A percentile compares a stretch with the other conserved stretches of the same genome.
These are phyloP conservation scores for Xylaria sp. DNA, from an alignment of 495 filamentous ascomycete species.

Conservation along the genomic window DNA sequence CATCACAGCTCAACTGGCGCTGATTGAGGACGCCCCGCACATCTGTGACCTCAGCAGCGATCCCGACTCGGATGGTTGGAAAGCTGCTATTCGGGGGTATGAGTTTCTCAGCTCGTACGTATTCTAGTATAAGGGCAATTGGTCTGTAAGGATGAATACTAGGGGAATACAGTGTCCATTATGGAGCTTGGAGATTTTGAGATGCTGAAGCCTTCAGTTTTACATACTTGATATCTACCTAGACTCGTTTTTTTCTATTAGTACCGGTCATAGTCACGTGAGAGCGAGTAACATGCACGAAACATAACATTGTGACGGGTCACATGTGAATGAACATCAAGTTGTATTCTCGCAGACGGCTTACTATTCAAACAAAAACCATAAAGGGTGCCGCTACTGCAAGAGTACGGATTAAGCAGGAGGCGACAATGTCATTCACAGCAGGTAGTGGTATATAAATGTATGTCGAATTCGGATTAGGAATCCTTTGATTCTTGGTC, in stretches of 20 bases:
- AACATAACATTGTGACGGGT: background rate
- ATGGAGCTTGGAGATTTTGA: background rate
- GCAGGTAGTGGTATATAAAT: background rate
- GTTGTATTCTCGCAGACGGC: background rate
- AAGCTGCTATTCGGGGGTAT: slow-evolving; percentile 39
- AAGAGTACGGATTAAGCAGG: too few relatives aligned
- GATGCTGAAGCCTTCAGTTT: background rate
- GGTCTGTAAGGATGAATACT: background rate
- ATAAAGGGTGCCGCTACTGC: too few relatives aligned
- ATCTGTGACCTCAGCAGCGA: slow-evolving; percentile 46
- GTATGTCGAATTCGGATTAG: background rate
- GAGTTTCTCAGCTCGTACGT: slow-evolving; percentile 38
- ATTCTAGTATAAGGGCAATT: background rate
- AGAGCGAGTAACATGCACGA: background rate
- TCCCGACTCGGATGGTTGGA: slow-evolving; percentile 38
- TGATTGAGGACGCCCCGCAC: slow-evolving; percentile 46
- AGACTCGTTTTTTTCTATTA: too few relatives aligned
- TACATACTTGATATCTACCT: background rate
- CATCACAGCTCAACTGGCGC: slow-evolving; percentile 35
- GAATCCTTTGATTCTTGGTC: background rate
- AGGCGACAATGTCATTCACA: background rate
- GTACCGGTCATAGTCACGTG: background rate
- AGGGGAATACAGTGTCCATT: background rate
- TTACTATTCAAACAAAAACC: too few relatives aligned
- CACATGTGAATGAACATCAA: background rate